Conservation (phyloP, 2,329 filamentous ascomycete species). For the Aspergillus sp. region DNA sequence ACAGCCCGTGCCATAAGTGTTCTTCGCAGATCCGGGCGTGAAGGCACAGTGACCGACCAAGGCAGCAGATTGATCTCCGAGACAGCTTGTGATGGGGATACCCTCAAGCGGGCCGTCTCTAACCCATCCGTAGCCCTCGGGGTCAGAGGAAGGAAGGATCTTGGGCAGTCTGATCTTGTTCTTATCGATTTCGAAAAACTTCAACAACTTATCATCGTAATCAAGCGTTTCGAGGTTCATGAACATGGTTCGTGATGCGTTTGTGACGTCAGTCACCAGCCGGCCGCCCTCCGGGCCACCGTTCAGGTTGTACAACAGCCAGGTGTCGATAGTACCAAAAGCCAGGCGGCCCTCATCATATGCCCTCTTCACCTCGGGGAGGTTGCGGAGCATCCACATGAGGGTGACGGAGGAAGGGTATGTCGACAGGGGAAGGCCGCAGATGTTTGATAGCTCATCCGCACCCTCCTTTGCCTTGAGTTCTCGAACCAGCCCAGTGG, state of each 20-base stretch:
- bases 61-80: conserved; percentile 85
- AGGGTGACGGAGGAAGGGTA: conserved; percentile 87
- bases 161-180: conserved; percentile 75
- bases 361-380: conserved; percentile 67
- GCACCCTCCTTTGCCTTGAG: conserved; percentile 69
- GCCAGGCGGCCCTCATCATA: conserved; percentile 75
- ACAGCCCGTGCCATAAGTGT: conserved; percentile 87
- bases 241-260: conserved; percentile 91
- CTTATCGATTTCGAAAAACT: conserved; percentile 76
- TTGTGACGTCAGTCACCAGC: conserved; percentile 82
- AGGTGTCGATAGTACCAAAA: conserved; percentile 86
- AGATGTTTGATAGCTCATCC: conserved; percentile 68
- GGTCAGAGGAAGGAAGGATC: conserved; percentile 78
- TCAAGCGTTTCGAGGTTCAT: conserved; percentile 81
- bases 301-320: conserved; percentile 81
- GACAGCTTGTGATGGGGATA: conserved; percentile 74
- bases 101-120: conserved; percentile 67
- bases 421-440: conserved; percentile 81
- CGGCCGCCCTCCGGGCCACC: conserved; percentile 67
- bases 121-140: conserved; percentile 70
- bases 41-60: conserved; percentile 86
- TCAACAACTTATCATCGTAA: conserved; percentile 75
- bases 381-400: conserved; percentile 76
- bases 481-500: conserved; percentile 72
- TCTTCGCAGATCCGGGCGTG: conserved; percentile 78